Base-by-base conservation (phyloP, 805 yeast species). In the Pichia kluyveri region DNA sequence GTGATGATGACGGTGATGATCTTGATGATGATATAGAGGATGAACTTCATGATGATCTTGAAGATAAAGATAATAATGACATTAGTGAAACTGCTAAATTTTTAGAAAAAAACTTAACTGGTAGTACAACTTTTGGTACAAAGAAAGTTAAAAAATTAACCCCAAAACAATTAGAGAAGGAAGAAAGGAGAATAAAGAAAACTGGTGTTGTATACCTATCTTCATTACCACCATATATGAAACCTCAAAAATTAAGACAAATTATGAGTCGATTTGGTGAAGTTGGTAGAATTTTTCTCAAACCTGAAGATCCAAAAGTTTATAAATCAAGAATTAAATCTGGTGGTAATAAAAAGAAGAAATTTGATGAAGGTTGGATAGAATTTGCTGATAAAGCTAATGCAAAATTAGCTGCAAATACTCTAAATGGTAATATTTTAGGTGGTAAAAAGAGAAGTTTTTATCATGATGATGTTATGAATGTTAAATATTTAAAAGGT, bases 191-290 rank as follows among this genome's bases (percentile, higher is more conserved):
- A 55, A 72, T 77, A 37, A 78, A 74, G 51, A 81, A 77, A 56
- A 82, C 96, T 0, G 99, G 99, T 6, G 96, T 93, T 2, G 83
- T 95, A n/a, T 93, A 93, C 57, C 65, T 93, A 3, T 89, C 97
- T 0, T 77, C 83, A 44, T 77, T 93, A 10, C 99, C 99, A 0
- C 99, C 99, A 27, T 93, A 85, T 61, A 93, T 93, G 99, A 90
- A 90, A 62, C 98, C 99, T 1, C 79, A 83, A 2, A 93, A 89
- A 62, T 71, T 93, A 67, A 75, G 95, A 57, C 93, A 89, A 45
- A 76, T 93, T 12, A 69, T 93, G 34, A 65, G 81, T 5, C 71
- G 87, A 52, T 93, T 91, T 67, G 99, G 99, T 11, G 80, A 79
- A 50, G 75, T 91, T n/a, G 96, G 87, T 57, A 72, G 98, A 54